A percentile compares a stretch with the other conserved stretches of the same genome.
These are phyloP conservation scores for Fraxinus excelsior DNA, from an alignment of 257 asterid genomes.

Conservation along the genomic window DNA sequence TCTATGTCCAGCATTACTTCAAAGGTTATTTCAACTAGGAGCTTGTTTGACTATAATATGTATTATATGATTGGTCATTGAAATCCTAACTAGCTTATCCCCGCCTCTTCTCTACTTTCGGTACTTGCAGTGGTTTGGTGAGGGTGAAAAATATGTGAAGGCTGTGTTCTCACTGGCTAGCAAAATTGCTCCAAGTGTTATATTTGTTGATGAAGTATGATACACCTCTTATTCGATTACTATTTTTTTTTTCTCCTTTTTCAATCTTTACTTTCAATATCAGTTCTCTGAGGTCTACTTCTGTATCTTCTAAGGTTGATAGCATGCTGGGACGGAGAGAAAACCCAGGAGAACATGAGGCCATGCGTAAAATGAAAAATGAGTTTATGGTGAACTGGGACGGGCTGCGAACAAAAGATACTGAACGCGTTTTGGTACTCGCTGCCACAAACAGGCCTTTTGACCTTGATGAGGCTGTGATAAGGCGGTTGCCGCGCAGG, in stretches of 20 bases:
- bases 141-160: slow-evolving; percentile 90
- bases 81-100: slow-evolving; percentile 13
- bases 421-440: slow-evolving; percentile 85
- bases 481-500: slow-evolving; percentile 92
- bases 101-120: slow-evolving; percentile 14
- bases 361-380: slow-evolving; percentile 98
- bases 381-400: slow-evolving; percentile 99
- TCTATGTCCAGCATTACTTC: slow-evolving; percentile 94
- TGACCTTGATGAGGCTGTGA: slow-evolving; percentile 96
- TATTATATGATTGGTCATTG: slow-evolving; percentile 2
- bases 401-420: slow-evolving; percentile 88
- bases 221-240: background rate
- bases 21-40: slow-evolving; percentile 47
- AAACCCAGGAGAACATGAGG: slow-evolving; percentile 92
- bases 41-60: slow-evolving; percentile 7
- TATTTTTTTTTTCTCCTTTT: background rate
- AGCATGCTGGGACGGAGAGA: slow-evolving; percentile 96
- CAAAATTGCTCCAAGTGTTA: slow-evolving; percentile 87
- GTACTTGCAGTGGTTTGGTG: slow-evolving; percentile 81
- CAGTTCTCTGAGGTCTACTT: background rate
- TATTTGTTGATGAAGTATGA: slow-evolving; percentile 88
- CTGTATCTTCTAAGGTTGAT: slow-evolving; percentile 61
- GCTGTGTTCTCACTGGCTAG: slow-evolving; percentile 90
- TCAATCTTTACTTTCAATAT: background rate
- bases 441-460: slow-evolving; percentile 98